phyloP scores from a whole-genome alignment of 2,329 filamentous ascomycete genomes.

The Hypoxylon rubiginosum region DNA sequence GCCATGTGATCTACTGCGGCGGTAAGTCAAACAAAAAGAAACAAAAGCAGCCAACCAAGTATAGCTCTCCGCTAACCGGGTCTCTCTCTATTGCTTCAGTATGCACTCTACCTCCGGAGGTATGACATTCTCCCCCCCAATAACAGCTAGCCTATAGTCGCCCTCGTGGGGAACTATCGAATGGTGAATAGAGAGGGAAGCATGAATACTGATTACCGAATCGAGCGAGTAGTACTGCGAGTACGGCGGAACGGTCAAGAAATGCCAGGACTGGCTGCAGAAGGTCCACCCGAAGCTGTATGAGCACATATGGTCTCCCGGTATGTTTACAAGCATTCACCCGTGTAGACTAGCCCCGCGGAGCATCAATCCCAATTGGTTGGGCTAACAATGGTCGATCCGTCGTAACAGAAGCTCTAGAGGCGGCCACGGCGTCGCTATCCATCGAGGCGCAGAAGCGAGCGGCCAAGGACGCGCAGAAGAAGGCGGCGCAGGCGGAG shows the following conservation, averaged over 20 bases:
- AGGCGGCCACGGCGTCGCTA: constrained; percentile 86
- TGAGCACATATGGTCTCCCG: constrained; percentile 84
- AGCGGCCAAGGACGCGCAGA: constrained; percentile 94
- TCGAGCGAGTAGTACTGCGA: constrained; percentile 85
- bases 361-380: not conserved
- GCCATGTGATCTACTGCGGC: constrained; percentile 69
- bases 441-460: constrained; percentile 94
- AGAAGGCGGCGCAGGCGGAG: constrained; percentile 96
- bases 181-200: constrained; percentile 3
- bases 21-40: constrained; percentile 62
- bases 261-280: constrained; percentile 96
- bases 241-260: constrained; percentile 95
- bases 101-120: constrained; percentile 75
- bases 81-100: constrained; percentile 58
- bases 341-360: not conserved
- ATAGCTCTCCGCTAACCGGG: constrained; percentile 19
- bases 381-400: constrained; percentile 1
- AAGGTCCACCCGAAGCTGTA: constrained; percentile 81
- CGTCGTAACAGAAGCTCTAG: constrained; percentile 74
- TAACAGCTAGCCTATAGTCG: constrained; percentile 12
- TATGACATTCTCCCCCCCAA: constrained; percentile 51
- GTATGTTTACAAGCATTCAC: constrained; percentile 63
- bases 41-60: constrained; percentile 11
- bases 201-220: constrained; percentile 42
- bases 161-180: constrained; percentile 6